phyloP scores from a whole-genome alignment of 371 early-diverging fungal species.

The Choanephora cucurbitarum region DNA sequence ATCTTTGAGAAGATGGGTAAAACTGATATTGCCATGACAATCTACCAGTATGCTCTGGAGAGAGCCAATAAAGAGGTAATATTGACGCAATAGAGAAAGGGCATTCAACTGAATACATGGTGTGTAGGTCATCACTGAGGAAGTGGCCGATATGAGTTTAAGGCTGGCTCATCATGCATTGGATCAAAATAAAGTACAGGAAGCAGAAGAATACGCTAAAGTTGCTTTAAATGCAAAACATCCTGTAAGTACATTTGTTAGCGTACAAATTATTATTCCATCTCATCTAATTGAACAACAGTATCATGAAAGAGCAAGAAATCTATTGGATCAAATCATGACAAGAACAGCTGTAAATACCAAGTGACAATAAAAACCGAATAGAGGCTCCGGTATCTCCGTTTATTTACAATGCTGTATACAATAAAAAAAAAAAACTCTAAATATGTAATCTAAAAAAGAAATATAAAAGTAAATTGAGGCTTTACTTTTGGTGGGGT shows the following conservation, averaged over 20 bases:
- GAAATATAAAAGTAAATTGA: no score
- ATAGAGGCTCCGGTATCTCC: no score
- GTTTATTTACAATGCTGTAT: no score
- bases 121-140: constrained; percentile 53
- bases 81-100: no score
- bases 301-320: constrained; percentile 54
- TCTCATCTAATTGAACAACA: no score
- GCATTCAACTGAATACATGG: no score
- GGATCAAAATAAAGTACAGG: constrained; percentile 41
- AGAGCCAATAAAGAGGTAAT: constrained; percentile 44
- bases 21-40: constrained; percentile 54
- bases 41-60: constrained; percentile 58
- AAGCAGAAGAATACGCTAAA: constrained; percentile 49
- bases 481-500: no score
- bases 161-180: constrained; percentile 63
- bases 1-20: constrained; percentile 60
- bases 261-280: no score
- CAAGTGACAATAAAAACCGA: no score
- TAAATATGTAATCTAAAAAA: no score
- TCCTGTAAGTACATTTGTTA: constrained; percentile 29
- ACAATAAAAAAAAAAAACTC: no score
- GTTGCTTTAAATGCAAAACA: constrained; percentile 43
- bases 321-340: constrained; percentile 41
- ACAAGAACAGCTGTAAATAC: neutral
- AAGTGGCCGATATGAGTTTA: constrained; percentile 59